Base-by-base conservation (phyloP, 2,329 filamentous ascomycete species). In the Pyricularia grisea region DNA sequence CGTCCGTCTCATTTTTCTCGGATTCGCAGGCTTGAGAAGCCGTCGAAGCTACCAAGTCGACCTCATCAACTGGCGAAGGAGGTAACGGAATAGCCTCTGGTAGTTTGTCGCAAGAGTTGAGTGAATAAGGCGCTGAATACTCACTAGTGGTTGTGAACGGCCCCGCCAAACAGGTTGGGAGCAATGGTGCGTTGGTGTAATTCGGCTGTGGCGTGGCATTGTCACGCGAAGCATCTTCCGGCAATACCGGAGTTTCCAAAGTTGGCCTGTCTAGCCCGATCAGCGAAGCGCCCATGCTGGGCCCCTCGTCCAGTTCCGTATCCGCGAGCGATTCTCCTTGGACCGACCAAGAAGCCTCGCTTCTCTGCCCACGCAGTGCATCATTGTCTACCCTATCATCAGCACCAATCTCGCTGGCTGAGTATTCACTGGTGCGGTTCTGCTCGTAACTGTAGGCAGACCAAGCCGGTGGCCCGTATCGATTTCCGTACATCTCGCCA, bases 401-500 rank as follows among this genome's bases (percentile, higher is more conserved):
- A 30, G 23, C 65, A 14, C 20, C 65, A 42, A 36, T 33, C 17
- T 66, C 65, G 9, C 65, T 66, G 33, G 31, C 23, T 17, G 67
- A 68, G 14, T 20, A 60, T 9, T 63, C 67, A 27, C 58, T 61
- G 58, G 55, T 68, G 11, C 55, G 67, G 25, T 60, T 68, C 58
- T 68, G 66, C 17, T 67, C 67, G 20, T 70, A 67, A 27, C 69
- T 70, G 31, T 70, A 68, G 23, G 61, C 69, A 27, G 68, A 69
- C 68, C 68, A 69, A 3, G 68, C 66, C 6, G 79, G 75, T n/a
- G 75, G 72, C 63, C 75, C 73, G n/a, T 75, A 74, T 4, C 72
- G 69, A 3, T 73, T 71, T 50, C 73, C 72, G 28, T 76, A 74
- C 25, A 76, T 74, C 30, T 78, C 77, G 70, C 76, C 74, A 65